Percentiles rank a stretch among this genome's conserved stretches.
These are phyloP conservation scores for Metschnikowia corniflorae DNA, from an alignment of 805 yeast species.

Conservation along the genomic window DNA sequence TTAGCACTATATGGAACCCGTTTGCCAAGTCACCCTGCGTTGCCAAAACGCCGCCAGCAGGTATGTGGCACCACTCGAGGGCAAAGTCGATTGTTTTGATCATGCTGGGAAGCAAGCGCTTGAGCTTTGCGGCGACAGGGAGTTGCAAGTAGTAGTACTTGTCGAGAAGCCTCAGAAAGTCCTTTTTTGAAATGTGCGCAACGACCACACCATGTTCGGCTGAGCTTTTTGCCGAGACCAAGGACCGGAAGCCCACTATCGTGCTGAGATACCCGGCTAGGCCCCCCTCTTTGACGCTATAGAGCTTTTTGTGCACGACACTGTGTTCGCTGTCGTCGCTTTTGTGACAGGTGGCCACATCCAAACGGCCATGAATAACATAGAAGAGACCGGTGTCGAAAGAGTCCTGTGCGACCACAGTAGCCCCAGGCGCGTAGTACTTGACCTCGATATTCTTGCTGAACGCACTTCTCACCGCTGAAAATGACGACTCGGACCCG, in stretches of 20 bases:
- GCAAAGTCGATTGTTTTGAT: constrained; percentile 82
- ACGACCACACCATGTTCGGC: constrained; percentile 50
- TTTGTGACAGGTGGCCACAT: constrained; percentile 36
- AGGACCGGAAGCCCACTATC: constrained; percentile 72
- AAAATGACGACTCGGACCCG: constrained; percentile 36
- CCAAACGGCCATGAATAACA: constrained; percentile 74
- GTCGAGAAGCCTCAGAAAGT: constrained; percentile 66
- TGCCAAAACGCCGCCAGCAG: constrained; percentile 80
- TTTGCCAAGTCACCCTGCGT: constrained; percentile 84
- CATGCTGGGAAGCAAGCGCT: constrained; percentile 61
- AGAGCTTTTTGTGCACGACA: constrained; percentile 37
- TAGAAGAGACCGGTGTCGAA: constrained; percentile 73
- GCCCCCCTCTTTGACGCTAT: constrained; percentile 70
- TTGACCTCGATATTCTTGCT: constrained; percentile 57
- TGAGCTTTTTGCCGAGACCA: constrained; percentile 64
- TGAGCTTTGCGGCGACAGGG: constrained; percentile 70
- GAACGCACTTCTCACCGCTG: constrained; percentile 53
- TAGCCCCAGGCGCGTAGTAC: constrained; percentile 49
- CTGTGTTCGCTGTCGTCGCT: constrained; percentile 2
- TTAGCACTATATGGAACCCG: constrained; percentile 84
- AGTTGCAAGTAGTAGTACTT: constrained; percentile 71
- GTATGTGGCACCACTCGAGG: constrained; percentile 87
- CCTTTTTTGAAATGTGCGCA: constrained; percentile 64
- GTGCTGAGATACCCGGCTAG: constrained; percentile 86
- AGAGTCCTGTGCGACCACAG: constrained; percentile 60